These are phyloP conservation scores for Aaosphaeria pasadenensis DNA, from an alignment of 2,329 filamentous ascomycete species.

Conservation along the genomic window DNA sequence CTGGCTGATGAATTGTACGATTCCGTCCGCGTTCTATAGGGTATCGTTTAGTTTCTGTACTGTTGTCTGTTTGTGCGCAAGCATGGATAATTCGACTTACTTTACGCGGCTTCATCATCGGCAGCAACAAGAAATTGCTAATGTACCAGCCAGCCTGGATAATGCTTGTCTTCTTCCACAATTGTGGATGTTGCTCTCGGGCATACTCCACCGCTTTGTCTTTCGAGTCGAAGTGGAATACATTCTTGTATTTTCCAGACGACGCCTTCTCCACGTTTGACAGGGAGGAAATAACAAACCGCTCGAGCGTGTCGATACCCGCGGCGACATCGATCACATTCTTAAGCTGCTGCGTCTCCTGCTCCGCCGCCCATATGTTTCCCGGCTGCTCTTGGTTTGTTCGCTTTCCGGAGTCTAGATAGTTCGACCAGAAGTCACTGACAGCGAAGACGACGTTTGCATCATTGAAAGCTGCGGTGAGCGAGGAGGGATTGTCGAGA, in stretches of 20 bases:
- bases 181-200: not conserved
- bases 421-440: slow-evolving; percentile 20
- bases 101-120: too few relatives aligned
- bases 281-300: slow-evolving; percentile 40
- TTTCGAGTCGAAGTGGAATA: slow-evolving; percentile 46
- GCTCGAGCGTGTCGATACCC: slow-evolving; percentile 22
- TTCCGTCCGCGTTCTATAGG: too few relatives aligned
- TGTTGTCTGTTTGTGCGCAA: too few relatives aligned
- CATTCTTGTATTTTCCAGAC: slow-evolving; percentile 40
- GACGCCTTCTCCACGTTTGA: slow-evolving; percentile 36
- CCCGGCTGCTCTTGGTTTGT: too few relatives aligned
- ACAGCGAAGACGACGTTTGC: slow-evolving; percentile 36
- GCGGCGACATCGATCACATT: slow-evolving; percentile 37
- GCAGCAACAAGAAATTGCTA: not conserved
- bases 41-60: too few relatives aligned
- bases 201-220: slow-evolving; percentile 19
- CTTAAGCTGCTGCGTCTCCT: not conserved
- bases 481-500: slow-evolving; percentile 25
- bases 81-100: too few relatives aligned
- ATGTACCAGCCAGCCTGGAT: not conserved
- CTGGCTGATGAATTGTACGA: too few relatives aligned
- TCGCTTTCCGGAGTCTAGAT: too few relatives aligned
- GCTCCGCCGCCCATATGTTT: too few relatives aligned
- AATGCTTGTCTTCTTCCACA: slow-evolving; percentile 1
- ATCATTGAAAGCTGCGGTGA: slow-evolving; percentile 33